Evolutionary conservation across 345 rosid species (phyloP).

Genomic region (Theobroma cacao): DNA sequence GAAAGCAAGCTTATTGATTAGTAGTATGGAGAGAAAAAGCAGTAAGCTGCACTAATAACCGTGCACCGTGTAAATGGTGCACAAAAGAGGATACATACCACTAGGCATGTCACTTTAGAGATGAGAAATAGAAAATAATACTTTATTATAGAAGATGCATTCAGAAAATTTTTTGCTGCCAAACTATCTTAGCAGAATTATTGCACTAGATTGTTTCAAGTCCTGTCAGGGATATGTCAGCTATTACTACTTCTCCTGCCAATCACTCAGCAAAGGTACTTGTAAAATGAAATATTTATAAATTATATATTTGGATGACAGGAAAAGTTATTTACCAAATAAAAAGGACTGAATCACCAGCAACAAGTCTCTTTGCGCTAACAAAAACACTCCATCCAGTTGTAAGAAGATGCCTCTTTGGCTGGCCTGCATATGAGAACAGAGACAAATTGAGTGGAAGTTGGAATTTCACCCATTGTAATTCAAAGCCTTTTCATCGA

Average conservation of each 20-base stretch:
- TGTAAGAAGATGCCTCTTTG: constrained; percentile 95
- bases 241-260: background rate
- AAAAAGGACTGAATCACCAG: constrained; percentile 93
- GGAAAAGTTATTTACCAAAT: constrained; percentile 52
- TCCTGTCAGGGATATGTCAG: background rate
- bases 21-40: background rate
- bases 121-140: background rate
- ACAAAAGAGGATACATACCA: background rate
- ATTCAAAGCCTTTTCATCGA: background rate
- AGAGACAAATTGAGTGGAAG: constrained; percentile 4
- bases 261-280: background rate
- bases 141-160: background rate
- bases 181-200: background rate
- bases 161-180: background rate
- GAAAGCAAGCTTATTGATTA: background rate
- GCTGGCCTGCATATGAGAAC: constrained; percentile 67
- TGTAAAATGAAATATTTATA: background rate
- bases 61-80: background rate
- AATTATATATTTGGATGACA: background rate
- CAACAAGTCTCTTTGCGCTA: constrained; percentile 84
- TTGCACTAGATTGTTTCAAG: background rate
- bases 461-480: background rate
- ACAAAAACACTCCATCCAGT: constrained; percentile 97
- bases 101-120: background rate
- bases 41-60: background rate